These are phyloP conservation scores for Corinectria fuckeliana DNA, from an alignment of 2,329 filamentous ascomycete genomes.

Conservation along the genomic window DNA sequence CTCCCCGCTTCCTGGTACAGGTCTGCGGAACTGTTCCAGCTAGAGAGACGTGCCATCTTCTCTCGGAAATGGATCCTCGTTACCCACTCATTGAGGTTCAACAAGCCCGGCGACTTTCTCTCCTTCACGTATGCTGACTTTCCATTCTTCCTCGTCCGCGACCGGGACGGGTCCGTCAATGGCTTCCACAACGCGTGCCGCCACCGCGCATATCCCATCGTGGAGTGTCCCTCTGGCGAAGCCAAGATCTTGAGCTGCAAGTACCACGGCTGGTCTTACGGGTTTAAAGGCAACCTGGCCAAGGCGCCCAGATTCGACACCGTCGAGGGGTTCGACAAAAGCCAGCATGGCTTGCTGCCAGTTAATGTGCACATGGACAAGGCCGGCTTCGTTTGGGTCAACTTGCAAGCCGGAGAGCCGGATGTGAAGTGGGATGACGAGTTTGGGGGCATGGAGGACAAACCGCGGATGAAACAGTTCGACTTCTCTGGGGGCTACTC, in stretches of 20 bases:
- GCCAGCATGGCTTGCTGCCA: constrained; percentile 59
- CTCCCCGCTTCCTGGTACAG: constrained; percentile 59
- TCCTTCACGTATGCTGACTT: constrained; percentile 61
- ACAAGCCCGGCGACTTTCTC: constrained; percentile 60
- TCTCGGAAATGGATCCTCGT: constrained; percentile 61
- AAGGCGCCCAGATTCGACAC: constrained; percentile 66
- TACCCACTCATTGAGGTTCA: constrained; percentile 57
- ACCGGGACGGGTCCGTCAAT: constrained; percentile 58
- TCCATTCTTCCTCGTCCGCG: constrained; percentile 58
- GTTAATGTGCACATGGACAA: constrained; percentile 59
- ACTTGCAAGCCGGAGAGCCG: constrained; percentile 55
- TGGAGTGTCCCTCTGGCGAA: constrained; percentile 55
- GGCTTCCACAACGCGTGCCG: constrained; percentile 68
- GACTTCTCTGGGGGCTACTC: constrained; percentile 55
- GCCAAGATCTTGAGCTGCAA: constrained; percentile 62
- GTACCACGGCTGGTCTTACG: constrained; percentile 69
- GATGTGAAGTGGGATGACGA: constrained; percentile 59
- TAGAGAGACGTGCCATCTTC: constrained; percentile 62
- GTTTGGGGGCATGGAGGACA: constrained; percentile 53
- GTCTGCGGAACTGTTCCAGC: constrained; percentile 57
- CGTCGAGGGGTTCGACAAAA: constrained; percentile 60
- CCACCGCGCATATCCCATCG: constrained; percentile 65
- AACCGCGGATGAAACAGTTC: constrained; percentile 51
- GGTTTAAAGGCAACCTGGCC: constrained; percentile 61
- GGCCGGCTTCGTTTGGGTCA: constrained; percentile 65